Evolutionary conservation across 192 early-diverging fungal species (phyloP).

Genomic region (Dissophora globulifera): DNA sequence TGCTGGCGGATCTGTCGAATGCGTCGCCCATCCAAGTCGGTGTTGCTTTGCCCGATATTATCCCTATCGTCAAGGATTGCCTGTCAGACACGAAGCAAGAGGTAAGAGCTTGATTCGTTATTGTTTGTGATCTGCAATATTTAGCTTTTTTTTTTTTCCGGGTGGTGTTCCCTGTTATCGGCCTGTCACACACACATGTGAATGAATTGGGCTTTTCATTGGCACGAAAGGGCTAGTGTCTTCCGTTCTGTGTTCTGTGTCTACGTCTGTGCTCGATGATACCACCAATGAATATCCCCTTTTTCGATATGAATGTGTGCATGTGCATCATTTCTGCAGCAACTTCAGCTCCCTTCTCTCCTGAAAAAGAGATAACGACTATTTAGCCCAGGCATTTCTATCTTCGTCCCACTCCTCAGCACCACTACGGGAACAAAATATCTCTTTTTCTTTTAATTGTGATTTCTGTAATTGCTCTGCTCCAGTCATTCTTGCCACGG

Average conservation of each 20-base stretch:
- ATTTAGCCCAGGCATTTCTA: too few species aligned
- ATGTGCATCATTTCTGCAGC: too few species aligned
- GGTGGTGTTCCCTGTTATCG: slow-evolving; percentile 13
- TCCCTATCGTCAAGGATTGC: slow-evolving; percentile 77
- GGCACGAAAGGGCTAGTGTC: neutral
- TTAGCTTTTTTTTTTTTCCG: too few species aligned
- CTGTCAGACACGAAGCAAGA: slow-evolving; percentile 87
- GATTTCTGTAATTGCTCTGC: too few species aligned
- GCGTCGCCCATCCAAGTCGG: slow-evolving; percentile 62
- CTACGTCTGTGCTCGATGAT: slow-evolving; percentile 1
- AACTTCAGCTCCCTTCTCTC: too few species aligned
- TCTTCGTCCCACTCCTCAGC: too few species aligned
- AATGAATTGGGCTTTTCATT: slow-evolving; percentile 4
- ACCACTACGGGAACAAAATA: neutral
- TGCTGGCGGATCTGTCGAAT: slow-evolving; percentile 57
- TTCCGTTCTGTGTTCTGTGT: neutral
- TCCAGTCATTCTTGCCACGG: neutral
- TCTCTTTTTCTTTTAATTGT: neutral
- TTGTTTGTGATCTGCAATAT: slow-evolving; percentile 33
- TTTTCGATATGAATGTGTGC: neutral
- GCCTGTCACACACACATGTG: slow-evolving; percentile 21
- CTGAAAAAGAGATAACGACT: too few species aligned
- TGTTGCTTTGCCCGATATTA: slow-evolving; percentile 65
- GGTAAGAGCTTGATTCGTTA: slow-evolving; percentile 36
- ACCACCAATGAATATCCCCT: neutral